phyloP scores from a whole-genome alignment of 2,329 filamentous ascomycete species.

The Ascochyta fabae region DNA sequence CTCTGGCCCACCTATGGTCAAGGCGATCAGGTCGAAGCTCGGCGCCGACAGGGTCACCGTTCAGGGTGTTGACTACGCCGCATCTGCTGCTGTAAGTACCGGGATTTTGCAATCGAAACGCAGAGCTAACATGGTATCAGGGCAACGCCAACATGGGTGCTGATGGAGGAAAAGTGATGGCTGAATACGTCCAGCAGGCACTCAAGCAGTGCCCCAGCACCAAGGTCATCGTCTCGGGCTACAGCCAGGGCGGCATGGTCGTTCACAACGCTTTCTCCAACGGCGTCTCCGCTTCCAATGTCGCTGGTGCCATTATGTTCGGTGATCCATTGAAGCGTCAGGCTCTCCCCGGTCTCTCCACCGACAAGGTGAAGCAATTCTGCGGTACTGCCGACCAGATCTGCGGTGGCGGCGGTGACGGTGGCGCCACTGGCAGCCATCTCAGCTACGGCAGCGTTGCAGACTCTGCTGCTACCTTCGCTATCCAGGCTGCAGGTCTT shows the following conservation, averaged over 20 bases:
- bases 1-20: constrained; percentile 49
- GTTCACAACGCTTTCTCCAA: constrained; percentile 41
- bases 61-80: constrained; percentile 44
- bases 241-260: constrained; percentile 44
- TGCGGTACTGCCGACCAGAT: constrained; percentile 35
- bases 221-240: constrained; percentile 43
- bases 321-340: constrained; percentile 41
- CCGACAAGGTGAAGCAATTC: constrained; percentile 36
- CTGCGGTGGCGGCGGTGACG: constrained; percentile 35
- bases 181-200: constrained; percentile 29
- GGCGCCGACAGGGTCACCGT: constrained; percentile 36
- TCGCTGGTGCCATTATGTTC: constrained; percentile 38
- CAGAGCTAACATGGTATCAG: constrained; percentile 19
- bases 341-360: constrained; percentile 26
- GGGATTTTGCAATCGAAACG: too few species aligned
- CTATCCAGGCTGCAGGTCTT: constrained; percentile 34
- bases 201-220: constrained; percentile 39
- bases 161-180: constrained; percentile 38
- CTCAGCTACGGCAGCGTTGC: constrained; percentile 39
- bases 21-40: constrained; percentile 34
- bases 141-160: constrained; percentile 36
- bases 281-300: constrained; percentile 29
- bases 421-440: constrained; percentile 36
- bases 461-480: constrained; percentile 35
- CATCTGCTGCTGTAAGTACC: constrained; percentile 33